Percentiles rank a stretch among this genome's conserved stretches.
Evolutionary conservation across 2,329 filamentous ascomycete genomes (phyloP).

Genomic region (Pseudonectria buxi): DNA sequence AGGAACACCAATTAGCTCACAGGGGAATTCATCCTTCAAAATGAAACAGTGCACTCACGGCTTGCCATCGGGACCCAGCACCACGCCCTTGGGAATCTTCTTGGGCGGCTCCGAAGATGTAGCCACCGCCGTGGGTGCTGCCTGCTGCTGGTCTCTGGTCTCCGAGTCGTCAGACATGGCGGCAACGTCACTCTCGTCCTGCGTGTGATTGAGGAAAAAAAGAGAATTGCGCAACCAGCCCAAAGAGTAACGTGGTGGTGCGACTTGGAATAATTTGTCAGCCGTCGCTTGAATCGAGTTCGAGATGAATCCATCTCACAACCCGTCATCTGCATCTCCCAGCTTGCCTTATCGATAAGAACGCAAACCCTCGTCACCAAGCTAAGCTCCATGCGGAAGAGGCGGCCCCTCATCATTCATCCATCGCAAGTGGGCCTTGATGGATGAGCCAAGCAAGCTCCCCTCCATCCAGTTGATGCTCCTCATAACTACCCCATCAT

Average conservation of each 20-base stretch:
- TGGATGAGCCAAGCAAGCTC: constrained; percentile 7
- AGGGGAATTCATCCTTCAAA: too few species aligned
- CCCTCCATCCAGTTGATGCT: too few species aligned
- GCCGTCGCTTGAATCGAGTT: constrained; percentile 2
- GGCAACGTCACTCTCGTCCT: too few species aligned
- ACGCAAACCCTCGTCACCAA: background rate
- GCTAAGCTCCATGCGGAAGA: too few species aligned
- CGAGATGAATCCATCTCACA: constrained; percentile 1
- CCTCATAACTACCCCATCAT: background rate
- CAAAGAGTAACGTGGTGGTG: too few species aligned
- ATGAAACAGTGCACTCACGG: constrained; percentile 64
- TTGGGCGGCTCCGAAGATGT: constrained; percentile 34
- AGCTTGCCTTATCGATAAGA: constrained; percentile 11
- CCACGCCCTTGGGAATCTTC: constrained; percentile 62
- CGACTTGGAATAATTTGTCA: too few species aligned
- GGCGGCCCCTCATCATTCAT: background rate
- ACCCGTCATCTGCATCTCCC: constrained; percentile 5
- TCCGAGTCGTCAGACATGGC: constrained; percentile 33
- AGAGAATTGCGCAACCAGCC: too few species aligned
- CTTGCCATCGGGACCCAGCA: constrained; percentile 75
- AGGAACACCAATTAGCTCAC: too few species aligned
- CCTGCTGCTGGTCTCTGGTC: constrained; percentile 15
- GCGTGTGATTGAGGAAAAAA: too few species aligned
- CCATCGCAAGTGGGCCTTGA: constrained; percentile 2
- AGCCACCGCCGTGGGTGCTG: constrained; percentile 12